phyloP scores from a whole-genome alignment of 2,329 filamentous ascomycete species.

The Fusarium sp. region DNA sequence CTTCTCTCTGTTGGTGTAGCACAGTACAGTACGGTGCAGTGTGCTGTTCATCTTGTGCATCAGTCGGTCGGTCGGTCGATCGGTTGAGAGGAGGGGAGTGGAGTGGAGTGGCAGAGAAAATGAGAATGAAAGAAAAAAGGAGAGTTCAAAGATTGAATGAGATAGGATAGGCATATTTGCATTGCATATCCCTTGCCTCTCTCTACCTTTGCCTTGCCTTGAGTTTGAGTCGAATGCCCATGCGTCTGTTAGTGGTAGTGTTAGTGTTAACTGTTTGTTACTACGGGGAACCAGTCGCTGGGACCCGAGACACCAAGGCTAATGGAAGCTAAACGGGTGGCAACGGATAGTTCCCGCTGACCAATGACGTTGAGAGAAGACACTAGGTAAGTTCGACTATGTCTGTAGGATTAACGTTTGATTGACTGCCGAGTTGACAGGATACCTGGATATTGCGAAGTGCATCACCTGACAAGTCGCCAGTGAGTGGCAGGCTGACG shows the following conservation, averaged over 20 bases:
- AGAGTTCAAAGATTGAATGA: constrained; percentile 6
- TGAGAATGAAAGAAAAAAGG: not conserved
- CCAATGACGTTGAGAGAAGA: constrained; percentile 5
- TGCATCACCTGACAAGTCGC: not conserved
- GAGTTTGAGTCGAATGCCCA: constrained; percentile 3
- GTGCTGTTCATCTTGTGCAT: constrained; percentile 4
- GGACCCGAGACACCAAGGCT: constrained; percentile 18
- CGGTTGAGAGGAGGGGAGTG: not conserved
- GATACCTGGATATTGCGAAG: not conserved
- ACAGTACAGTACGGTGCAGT: not conserved
- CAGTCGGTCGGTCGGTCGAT: constrained; percentile 4
- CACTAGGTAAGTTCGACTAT: constrained; percentile 15
- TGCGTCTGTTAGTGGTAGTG: not conserved
- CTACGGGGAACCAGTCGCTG: constrained; percentile 16
- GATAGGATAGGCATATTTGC: constrained; percentile 14
- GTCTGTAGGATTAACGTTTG: constrained; percentile 4
- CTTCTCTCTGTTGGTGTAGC: not conserved
- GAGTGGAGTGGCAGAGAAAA: not conserved
- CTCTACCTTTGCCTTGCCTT: not conserved
- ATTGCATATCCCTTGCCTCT: constrained; percentile 23
- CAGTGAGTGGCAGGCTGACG: not conserved
- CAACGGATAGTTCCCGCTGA: constrained; percentile 3
- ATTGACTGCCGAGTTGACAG: constrained; percentile 15
- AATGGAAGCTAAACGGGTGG: constrained; percentile 1
- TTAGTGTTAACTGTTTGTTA: constrained; percentile 10